phyloP scores from a whole-genome alignment of 2,329 filamentous ascomycete genomes.

The Seiridium unicorne region DNA sequence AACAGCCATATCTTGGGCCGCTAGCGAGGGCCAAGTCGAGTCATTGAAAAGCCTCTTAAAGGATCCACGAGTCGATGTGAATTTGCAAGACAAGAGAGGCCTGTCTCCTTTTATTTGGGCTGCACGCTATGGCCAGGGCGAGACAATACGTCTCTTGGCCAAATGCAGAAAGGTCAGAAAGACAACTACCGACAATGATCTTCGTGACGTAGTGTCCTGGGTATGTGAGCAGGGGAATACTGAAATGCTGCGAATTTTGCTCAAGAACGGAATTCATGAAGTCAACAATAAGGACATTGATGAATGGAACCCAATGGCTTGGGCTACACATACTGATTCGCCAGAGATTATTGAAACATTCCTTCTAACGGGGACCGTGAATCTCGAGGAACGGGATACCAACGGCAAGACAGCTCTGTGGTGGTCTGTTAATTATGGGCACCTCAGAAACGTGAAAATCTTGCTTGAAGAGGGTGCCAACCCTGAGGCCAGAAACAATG shows the following conservation, averaged over 20 bases:
- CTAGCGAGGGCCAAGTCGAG: background rate
- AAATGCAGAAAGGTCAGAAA: background rate
- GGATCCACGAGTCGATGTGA: background rate
- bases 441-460: background rate
- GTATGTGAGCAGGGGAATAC: background rate
- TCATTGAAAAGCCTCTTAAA: background rate
- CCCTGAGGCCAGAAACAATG: background rate
- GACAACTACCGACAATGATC: background rate
- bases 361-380: background rate
- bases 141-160: background rate
- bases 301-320: background rate
- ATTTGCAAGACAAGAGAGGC: background rate
- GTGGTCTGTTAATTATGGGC: background rate
- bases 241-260: background rate
- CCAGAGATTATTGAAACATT: constrained; percentile 3
- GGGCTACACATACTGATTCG: background rate
- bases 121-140: background rate
- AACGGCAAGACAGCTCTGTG: background rate
- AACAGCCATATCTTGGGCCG: constrained; percentile 7
- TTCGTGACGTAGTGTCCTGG: background rate
- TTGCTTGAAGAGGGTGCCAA: background rate
- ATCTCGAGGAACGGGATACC: background rate
- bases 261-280: background rate
- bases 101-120: background rate
- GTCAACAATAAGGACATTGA: background rate